These are phyloP conservation scores for Bacterosira constricta DNA, from an alignment of 108 stramenopile genomes.

Conservation along the genomic window DNA sequence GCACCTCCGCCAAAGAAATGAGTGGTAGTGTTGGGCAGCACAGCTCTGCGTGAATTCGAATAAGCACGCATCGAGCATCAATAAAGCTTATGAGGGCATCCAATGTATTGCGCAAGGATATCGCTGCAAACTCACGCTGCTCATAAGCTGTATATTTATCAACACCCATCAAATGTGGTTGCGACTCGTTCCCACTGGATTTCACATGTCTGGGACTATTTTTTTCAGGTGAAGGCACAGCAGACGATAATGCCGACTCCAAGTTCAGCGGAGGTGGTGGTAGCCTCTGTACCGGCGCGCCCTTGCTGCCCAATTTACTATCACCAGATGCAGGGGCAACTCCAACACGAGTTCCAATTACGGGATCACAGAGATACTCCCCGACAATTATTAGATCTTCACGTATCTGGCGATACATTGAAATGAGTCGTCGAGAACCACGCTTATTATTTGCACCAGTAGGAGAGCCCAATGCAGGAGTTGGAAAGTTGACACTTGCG, in stretches of 20 bases:
- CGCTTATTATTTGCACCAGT: constrained; percentile 2
- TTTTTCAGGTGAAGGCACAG: too few relatives aligned
- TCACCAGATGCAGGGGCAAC: too few relatives aligned
- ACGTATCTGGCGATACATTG: constrained; percentile 40
- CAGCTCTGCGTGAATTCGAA: constrained; percentile 32
- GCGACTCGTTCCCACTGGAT: too few relatives aligned
- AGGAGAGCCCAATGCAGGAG: neutral
- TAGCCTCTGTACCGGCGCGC: neutral
- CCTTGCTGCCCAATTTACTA: neutral
- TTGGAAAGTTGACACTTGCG: neutral
- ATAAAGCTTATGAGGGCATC: constrained; percentile 38
- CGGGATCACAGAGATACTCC: constrained; percentile 43
- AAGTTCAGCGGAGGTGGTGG: neutral
- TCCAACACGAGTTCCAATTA: constrained; percentile 26
- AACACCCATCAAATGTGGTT: too few relatives aligned
- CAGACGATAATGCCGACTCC: too few relatives aligned
- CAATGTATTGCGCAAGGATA: constrained; percentile 29
- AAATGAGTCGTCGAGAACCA: constrained; percentile 34
- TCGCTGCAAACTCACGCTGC: constrained; percentile 16
- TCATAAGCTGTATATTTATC: neutral
- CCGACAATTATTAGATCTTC: constrained; percentile 37
- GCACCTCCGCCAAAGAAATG: neutral
- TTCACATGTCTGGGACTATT: too few relatives aligned
- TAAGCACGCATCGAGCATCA: constrained; percentile 30
- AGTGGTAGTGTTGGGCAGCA: neutral